phyloP scores from a whole-genome alignment of 345 rosid species.

The Hirschfeldia incana region DNA sequence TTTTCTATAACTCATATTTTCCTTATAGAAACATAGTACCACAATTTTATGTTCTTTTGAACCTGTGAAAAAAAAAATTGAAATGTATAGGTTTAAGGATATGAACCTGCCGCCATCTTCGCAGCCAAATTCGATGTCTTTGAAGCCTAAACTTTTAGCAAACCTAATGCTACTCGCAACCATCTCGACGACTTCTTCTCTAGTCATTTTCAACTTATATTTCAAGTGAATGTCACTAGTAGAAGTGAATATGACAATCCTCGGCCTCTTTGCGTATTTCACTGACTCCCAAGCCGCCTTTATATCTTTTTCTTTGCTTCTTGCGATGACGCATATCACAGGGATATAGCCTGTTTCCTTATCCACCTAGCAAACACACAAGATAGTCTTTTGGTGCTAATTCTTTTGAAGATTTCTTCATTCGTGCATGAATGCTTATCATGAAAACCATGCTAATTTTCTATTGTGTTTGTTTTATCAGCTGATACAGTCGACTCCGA shows the following conservation, averaged over 20 bases:
- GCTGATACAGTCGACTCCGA: no score
- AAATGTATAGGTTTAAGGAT: neutral
- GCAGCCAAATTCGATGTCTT: slow-evolving; percentile 77
- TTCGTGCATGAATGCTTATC: neutral
- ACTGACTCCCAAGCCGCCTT: slow-evolving; percentile 82
- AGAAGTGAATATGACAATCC: slow-evolving; percentile 75
- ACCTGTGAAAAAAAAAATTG: neutral
- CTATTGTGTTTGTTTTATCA: no score
- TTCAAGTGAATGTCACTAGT: slow-evolving; percentile 87
- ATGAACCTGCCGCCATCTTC: slow-evolving; percentile 88
- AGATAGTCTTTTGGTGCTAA: neutral
- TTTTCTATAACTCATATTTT: neutral
- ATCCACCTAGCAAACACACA: slow-evolving; percentile 25
- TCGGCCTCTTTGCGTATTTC: slow-evolving; percentile 72
- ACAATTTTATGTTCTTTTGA: neutral
- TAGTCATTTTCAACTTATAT: slow-evolving; percentile 73
- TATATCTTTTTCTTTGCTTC: slow-evolving; percentile 73
- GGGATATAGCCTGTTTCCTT: slow-evolving; percentile 73
- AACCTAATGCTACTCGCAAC: slow-evolving; percentile 57
- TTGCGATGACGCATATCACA: slow-evolving; percentile 76
- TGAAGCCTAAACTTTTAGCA: slow-evolving; percentile 76
- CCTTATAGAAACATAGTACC: neutral
- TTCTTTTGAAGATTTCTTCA: neutral
- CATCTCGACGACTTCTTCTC: slow-evolving; percentile 71
- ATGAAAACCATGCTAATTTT: neutral